These are phyloP conservation scores for Barbatosphaeria neglecta DNA, from an alignment of 495 filamentous ascomycete genomes.

Conservation along the genomic window DNA sequence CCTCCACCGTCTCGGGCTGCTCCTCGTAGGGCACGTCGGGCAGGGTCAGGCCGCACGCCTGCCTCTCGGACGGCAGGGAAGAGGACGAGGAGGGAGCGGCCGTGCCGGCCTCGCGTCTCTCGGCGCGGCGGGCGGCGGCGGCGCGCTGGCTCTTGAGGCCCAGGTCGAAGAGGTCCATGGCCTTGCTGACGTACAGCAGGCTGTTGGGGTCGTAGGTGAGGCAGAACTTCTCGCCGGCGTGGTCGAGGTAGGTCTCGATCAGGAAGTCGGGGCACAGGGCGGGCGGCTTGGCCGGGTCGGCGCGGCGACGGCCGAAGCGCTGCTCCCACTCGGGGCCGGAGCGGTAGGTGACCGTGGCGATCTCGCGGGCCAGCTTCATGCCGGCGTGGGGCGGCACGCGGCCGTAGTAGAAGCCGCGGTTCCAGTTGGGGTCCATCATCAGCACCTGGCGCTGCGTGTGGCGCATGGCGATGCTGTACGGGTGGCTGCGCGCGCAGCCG, in stretches of 20 bases:
- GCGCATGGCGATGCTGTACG: conserved; percentile 98
- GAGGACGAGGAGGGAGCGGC: conserved; percentile 2
- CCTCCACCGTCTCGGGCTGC: conserved; percentile 36
- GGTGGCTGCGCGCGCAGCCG: conserved; percentile 89
- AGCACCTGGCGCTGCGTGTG: conserved; percentile 95
- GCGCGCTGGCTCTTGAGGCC: conserved; percentile 52
- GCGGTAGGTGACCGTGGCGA: conserved; percentile 94
- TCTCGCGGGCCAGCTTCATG: conserved; percentile 96
- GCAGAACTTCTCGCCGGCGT: conserved; percentile 97
- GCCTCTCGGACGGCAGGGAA: conserved; percentile 15
- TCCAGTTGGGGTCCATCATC: conserved; percentile 98
- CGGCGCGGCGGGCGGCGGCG: conserved; percentile 25
- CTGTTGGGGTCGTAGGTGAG: conserved; percentile 97
- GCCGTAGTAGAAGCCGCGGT: conserved; percentile 92
- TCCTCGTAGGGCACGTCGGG: conserved; percentile 82
- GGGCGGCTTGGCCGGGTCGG: conserved; percentile 74
- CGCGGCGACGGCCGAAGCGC: conserved; percentile 78
- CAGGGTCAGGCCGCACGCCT: conserved; percentile 67
- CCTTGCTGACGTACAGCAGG: conserved; percentile 92
- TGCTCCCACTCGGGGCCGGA: conserved; percentile 97
- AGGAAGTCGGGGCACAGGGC: conserved; percentile 94
- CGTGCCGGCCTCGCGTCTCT: conserved; percentile 18
- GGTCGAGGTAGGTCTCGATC: conserved; percentile 97
- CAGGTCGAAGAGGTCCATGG: conserved; percentile 97
- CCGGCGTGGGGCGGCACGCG: conserved; percentile 81